Evolutionary conservation across 1,284 basidiomycete species (phyloP), one percentile per base, ranked within the genome.

Genomic region (Rhodotorula mucilaginosa): DNA sequence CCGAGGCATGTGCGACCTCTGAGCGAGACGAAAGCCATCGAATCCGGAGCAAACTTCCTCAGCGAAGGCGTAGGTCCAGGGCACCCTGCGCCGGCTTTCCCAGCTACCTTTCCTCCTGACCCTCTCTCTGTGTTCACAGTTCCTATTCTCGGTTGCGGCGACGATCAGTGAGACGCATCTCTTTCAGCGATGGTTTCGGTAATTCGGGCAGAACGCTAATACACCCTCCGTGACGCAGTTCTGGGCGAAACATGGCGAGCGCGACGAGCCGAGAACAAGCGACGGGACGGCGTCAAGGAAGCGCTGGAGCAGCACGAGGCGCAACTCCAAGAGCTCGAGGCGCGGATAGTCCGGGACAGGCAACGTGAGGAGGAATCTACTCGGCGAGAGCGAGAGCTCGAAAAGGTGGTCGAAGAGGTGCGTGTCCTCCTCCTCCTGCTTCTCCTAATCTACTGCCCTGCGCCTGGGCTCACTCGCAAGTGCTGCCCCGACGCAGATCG

Each of bases 31-130:
- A 56, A 73, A 48, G 75, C 75, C 10, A 76, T 76, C 34, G 75
- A 76, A 34, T 56, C 70, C 0, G 75, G 75, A 1, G 75, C 75
- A 5, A 76, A 76, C 39, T 76, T 76, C 48, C 60, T 76, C 5
- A 68, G 68, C 18, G 75, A 76, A 58, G 66, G 68, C 26, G 66
- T 70, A 54, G 34, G 61, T 65, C 5, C 16, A 16, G 2, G 8
- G 12, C 1, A 0, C 5, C 16, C 3, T 0, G 13, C n/a, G n/a
- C 16, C 61, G 4, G 29, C 51, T 6, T 5, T 46, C 10, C 6
- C 16, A 7, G 3, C 3, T 34, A 47, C 12, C 39, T 12, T 44
- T 44, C 39, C 39, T 44, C 12, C 39, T 44, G 39, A 44, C 39
- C 39, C 39, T 44, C 12, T 13, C 10, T 44, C 12, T 39, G 23